phyloP scores from a whole-genome alignment of 139 green algal genomes.

The Astrephomene gubernaculifera region DNA sequence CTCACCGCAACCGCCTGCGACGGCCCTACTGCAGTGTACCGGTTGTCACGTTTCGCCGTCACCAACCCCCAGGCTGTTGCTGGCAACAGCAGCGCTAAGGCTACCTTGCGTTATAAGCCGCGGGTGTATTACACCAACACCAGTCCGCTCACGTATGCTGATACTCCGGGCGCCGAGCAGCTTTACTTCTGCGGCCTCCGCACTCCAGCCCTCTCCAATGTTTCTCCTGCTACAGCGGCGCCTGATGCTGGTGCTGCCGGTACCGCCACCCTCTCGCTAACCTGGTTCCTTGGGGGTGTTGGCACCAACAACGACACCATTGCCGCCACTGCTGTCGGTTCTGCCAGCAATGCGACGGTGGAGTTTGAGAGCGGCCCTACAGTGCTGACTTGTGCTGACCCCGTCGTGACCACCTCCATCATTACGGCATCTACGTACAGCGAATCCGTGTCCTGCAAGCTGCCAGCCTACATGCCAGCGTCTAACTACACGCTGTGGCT shows the following conservation, averaged over 20 bases:
- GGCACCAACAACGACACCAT: conserved; percentile 25
- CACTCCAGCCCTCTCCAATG: neutral
- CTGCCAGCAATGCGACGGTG: neutral
- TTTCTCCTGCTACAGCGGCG: neutral
- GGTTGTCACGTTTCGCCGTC: neutral
- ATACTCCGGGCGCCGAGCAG: neutral
- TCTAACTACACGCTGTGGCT: conserved; percentile 39
- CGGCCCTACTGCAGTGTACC: neutral
- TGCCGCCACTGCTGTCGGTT: neutral
- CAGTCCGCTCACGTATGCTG: neutral
- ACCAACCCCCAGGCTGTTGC: neutral
- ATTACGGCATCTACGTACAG: neutral
- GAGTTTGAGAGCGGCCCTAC: conserved; percentile 15
- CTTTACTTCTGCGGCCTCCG: conserved; percentile 19
- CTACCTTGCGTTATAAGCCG: neutral
- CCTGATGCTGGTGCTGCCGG: neutral
- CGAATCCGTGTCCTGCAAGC: neutral
- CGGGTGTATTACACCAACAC: neutral
- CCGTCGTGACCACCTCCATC: neutral
- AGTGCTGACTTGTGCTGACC: neutral
- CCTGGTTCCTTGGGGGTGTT: neutral
- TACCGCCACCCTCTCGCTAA: neutral
- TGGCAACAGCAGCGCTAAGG: neutral
- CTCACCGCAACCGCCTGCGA: neutral
- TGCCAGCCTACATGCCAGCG: conserved; percentile 35